Evolutionary conservation across 495 filamentous ascomycete genomes (phyloP).

Genomic region (Hypoxylon lienhwacheense): DNA sequence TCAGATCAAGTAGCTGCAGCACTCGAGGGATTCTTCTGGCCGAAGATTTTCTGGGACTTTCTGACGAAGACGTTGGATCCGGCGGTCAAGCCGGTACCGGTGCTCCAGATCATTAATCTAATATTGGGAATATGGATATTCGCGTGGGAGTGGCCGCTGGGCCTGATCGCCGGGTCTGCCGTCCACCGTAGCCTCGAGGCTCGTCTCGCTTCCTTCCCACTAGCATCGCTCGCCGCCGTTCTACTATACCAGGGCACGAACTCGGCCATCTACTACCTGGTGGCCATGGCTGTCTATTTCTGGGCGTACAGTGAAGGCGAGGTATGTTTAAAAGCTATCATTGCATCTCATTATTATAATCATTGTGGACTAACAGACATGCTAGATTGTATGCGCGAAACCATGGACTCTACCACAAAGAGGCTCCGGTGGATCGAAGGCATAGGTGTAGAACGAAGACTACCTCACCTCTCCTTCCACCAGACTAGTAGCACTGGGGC

Average conservation of each 20-base stretch:
- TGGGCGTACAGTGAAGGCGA: slow-evolving; percentile 98
- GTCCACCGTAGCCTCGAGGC: slow-evolving; percentile 87
- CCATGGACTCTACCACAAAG: slow-evolving; percentile 57
- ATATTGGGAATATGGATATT: slow-evolving; percentile 79
- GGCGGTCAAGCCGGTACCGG: slow-evolving; percentile 82
- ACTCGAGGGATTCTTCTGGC: slow-evolving; percentile 93
- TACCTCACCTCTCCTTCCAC: slow-evolving; percentile 2
- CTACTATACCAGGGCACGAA: slow-evolving; percentile 93
- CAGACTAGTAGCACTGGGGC: slow-evolving; percentile 16
- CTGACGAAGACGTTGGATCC: slow-evolving; percentile 85
- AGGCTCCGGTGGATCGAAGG: slow-evolving; percentile 40
- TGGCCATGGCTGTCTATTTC: slow-evolving; percentile 87
- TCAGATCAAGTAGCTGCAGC: slow-evolving; percentile 84
- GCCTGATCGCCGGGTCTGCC: slow-evolving; percentile 62
- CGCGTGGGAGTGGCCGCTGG: slow-evolving; percentile 90
- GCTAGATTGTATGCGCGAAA: slow-evolving; percentile 53
- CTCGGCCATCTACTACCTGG: slow-evolving; percentile 85
- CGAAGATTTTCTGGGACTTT: slow-evolving; percentile 99
- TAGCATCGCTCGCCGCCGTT: slow-evolving; percentile 70
- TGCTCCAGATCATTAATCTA: slow-evolving; percentile 93
- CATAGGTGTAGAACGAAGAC: slow-evolving; percentile 31
- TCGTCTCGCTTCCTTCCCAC: slow-evolving; percentile 79
- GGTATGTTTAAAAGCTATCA: slow-evolving; percentile 58
- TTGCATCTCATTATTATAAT: not conserved
- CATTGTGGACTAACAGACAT: slow-evolving; percentile 8